Conservation (phyloP, 805 yeast species). For the Jamesozyma gamospora region DNA sequence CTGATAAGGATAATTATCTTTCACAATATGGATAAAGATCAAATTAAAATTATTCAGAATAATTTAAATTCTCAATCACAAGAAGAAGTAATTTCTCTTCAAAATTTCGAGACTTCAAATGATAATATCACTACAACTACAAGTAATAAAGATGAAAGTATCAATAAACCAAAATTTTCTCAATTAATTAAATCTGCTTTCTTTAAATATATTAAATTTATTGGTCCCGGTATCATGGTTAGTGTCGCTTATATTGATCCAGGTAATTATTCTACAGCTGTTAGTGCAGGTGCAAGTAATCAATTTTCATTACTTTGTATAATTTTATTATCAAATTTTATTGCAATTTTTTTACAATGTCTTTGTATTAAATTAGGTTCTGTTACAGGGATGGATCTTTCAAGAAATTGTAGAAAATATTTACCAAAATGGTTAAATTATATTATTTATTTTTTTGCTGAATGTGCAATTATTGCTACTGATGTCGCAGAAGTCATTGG, state of each 20-base stretch:
- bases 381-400: slow-evolving; percentile 80
- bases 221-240: slow-evolving; percentile 85
- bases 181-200: slow-evolving; percentile 12
- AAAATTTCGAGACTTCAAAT: background rate
- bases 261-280: slow-evolving; percentile 86
- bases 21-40: background rate
- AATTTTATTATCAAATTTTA: slow-evolving; percentile 64
- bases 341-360: slow-evolving; percentile 76
- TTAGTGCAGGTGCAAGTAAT: slow-evolving; percentile 76
- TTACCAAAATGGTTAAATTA: slow-evolving; percentile 60
- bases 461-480: slow-evolving; percentile 81
- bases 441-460: slow-evolving; percentile 65
- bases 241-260: slow-evolving; percentile 92
- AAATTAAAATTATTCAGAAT: background rate
- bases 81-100: background rate
- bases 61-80: background rate
- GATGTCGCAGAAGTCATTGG: slow-evolving; percentile 94
- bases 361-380: slow-evolving; percentile 80
- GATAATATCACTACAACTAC: background rate
- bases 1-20: no score
- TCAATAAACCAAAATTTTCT: background rate
- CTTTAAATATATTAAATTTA: slow-evolving; percentile 51
- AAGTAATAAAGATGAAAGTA: background rate
- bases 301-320: slow-evolving; percentile 64
- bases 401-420: slow-evolving; percentile 69